Evolutionary conservation across 441 rosid genomes (phyloP).

Genomic region (Daphne laureola): DNA sequence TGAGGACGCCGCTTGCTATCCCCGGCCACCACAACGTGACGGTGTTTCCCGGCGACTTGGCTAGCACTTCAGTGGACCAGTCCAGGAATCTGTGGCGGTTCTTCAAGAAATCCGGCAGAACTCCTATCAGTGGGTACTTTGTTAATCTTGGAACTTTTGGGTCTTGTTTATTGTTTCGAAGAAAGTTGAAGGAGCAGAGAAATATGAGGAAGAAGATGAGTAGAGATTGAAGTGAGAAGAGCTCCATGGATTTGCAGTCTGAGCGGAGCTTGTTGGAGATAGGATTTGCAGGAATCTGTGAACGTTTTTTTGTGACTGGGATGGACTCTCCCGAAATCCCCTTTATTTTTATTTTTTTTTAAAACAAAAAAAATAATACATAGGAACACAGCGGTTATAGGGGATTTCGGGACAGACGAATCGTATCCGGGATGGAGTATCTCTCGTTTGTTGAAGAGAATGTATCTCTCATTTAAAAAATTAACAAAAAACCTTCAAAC

Average conservation of each 20-base stretch:
- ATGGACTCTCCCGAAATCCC: too few relatives aligned
- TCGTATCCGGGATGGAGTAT: too few relatives aligned
- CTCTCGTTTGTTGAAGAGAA: too few relatives aligned
- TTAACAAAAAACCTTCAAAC: too few relatives aligned
- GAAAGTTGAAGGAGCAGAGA: constrained; percentile 15
- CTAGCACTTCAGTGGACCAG: constrained; percentile 34
- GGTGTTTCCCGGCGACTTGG: constrained; percentile 22
- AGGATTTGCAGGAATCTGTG: too few relatives aligned
- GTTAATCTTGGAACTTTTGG: constrained; percentile 19
- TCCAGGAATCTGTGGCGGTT: constrained; percentile 46
- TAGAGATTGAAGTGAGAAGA: constrained; percentile 18
- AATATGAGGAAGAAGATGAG: constrained; percentile 12
- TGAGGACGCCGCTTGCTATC: constrained; percentile 26
- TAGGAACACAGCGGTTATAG: too few relatives aligned
- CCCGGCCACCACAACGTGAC: constrained; percentile 28
- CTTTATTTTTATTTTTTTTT: too few relatives aligned
- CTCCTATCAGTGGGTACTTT: constrained; percentile 30
- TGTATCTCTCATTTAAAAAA: too few relatives aligned
- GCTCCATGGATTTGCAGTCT: constrained; percentile 19
- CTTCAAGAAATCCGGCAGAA: constrained; percentile 30
- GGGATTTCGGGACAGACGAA: too few relatives aligned
- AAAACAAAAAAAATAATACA: too few relatives aligned
- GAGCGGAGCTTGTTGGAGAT: too few relatives aligned
- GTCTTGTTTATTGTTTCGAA: constrained; percentile 7
- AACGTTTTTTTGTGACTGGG: too few relatives aligned